A percentile compares a stretch with the other conserved stretches of the same genome.
These are phyloP conservation scores for Musa balbisiana DNA, from an alignment of 202 grass and related monocot genomes.

Conservation along the genomic window DNA sequence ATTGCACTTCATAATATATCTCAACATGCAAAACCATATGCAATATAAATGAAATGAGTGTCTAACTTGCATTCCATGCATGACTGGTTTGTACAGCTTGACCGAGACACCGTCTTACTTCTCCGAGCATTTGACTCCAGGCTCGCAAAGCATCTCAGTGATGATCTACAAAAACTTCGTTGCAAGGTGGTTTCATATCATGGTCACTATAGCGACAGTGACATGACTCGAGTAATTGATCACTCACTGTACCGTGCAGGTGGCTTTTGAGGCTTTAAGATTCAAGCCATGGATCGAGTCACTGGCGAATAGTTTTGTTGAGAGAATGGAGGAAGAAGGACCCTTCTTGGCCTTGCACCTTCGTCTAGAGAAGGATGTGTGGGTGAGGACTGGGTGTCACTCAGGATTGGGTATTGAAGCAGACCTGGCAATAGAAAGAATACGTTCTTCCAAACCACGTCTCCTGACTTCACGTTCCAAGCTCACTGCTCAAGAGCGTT, in stretches of 20 bases:
- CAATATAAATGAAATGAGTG: too few species aligned
- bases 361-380: slow-evolving; percentile 38
- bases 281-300: slow-evolving; percentile 33
- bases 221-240: too few species aligned
- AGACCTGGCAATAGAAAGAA: slow-evolving; percentile 5
- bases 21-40: too few species aligned
- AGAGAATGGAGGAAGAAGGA: slow-evolving; percentile 29
- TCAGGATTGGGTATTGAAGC: slow-evolving; percentile 19
- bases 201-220: background rate
- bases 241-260: slow-evolving; percentile 6
- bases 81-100: slow-evolving; percentile 13
- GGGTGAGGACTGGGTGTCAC: slow-evolving; percentile 37
- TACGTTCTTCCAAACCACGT: slow-evolving; percentile 15
- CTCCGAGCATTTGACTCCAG: slow-evolving; percentile 37
- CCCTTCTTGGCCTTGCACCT: slow-evolving; percentile 39
- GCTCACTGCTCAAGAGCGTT: slow-evolving; percentile 16
- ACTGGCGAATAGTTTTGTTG: slow-evolving; percentile 19
- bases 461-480: slow-evolving; percentile 34
- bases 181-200: slow-evolving; percentile 25
- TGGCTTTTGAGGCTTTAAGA: slow-evolving; percentile 34
- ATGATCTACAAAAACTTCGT: slow-evolving; percentile 37
- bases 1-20: too few species aligned
- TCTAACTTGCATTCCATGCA: too few species aligned
- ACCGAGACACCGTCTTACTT: slow-evolving; percentile 27
- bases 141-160: slow-evolving; percentile 27